These are phyloP conservation scores for Clarireedia hainanense DNA, from an alignment of 2,329 filamentous ascomycete species.

Conservation along the genomic window DNA sequence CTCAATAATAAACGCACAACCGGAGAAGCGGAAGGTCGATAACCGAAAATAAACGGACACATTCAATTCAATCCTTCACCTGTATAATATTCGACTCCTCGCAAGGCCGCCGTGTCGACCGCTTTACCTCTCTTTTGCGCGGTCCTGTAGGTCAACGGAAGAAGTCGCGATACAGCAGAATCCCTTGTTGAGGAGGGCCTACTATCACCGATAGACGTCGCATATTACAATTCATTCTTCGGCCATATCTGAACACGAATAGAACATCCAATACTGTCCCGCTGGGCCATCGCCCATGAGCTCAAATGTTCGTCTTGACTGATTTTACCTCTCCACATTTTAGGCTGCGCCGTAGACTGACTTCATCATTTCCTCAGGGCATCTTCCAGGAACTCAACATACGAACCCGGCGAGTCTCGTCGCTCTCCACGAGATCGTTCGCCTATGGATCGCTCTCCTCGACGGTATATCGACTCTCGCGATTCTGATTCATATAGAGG, in stretches of 20 bases:
- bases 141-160: too few relatives aligned
- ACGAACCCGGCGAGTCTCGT: conserved; percentile 33
- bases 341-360: neutral
- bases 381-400: conserved; percentile 17
- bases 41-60: too few relatives aligned
- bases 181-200: neutral
- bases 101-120: too few relatives aligned
- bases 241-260: neutral
- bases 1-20: neutral
- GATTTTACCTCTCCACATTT: conserved; percentile 12
- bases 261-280: neutral
- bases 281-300: conserved; percentile 24
- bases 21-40: too few relatives aligned
- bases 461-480: conserved; percentile 8
- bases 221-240: neutral
- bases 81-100: too few relatives aligned
- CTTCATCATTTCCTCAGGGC: conserved; percentile 15
- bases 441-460: conserved; percentile 7
- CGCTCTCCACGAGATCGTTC: conserved; percentile 32
- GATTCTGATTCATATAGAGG: conserved; percentile 21
- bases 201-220: neutral
- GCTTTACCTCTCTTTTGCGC: too few relatives aligned
- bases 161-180: too few relatives aligned
- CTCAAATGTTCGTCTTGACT: conserved; percentile 24
- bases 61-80: too few relatives aligned